These are phyloP conservation scores for Ilyonectria mors-panacis DNA, from an alignment of 2,329 filamentous ascomycete species.

Conservation along the genomic window DNA sequence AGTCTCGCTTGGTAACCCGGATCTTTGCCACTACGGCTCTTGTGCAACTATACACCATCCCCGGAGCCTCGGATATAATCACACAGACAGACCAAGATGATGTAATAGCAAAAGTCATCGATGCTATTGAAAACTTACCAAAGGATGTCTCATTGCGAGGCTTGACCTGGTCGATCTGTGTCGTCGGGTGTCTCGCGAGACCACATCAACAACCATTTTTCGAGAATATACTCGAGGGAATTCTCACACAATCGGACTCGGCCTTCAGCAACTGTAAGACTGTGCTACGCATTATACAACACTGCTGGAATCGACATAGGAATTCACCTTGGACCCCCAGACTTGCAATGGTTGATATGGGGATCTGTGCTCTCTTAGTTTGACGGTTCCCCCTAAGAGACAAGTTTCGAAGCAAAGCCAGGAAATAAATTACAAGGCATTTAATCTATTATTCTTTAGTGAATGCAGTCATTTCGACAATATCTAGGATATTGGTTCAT, in stretches of 20 bases:
- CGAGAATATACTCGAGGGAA: slow-evolving; percentile 18
- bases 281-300: slow-evolving; percentile 30
- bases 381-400: slow-evolving; percentile 3
- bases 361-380: slow-evolving; percentile 39
- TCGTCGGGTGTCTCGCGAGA: slow-evolving; percentile 36
- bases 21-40: slow-evolving; percentile 36
- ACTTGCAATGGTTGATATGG: slow-evolving; percentile 36
- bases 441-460: too few relatives aligned
- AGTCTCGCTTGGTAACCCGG: slow-evolving; percentile 1
- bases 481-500: too few relatives aligned
- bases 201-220: slow-evolving; percentile 34
- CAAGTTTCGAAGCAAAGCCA: too few relatives aligned
- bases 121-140: slow-evolving; percentile 26
- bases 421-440: too few relatives aligned
- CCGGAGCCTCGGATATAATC: neutral
- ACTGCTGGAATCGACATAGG: slow-evolving; percentile 31
- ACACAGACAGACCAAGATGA: neutral
- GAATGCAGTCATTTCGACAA: too few relatives aligned
- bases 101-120: slow-evolving; percentile 20
- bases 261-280: slow-evolving; percentile 40
- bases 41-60: slow-evolving; percentile 29
- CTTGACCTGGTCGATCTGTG: slow-evolving; percentile 33
- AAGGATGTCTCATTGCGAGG: slow-evolving; percentile 30
- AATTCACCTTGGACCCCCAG: slow-evolving; percentile 33
- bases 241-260: slow-evolving; percentile 24